Evolutionary conservation across 805 yeast genomes (phyloP).

Genomic region (Saccharomycopsis sp.): DNA sequence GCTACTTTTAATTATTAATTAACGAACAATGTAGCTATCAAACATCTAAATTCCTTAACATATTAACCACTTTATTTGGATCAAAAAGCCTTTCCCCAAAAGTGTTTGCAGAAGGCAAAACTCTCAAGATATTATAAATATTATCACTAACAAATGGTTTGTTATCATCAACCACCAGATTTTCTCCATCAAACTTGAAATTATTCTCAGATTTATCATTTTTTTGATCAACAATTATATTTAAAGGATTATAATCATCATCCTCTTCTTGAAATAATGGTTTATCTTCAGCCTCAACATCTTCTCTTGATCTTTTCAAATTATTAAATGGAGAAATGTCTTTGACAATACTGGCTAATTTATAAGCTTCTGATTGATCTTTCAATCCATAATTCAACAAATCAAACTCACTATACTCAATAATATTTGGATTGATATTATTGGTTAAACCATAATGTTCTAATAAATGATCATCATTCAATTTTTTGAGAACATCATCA

Average conservation of each 20-base stretch:
- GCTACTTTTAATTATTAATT: too few relatives aligned
- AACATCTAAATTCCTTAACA: not conserved
- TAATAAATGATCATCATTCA: slow-evolving; percentile 7
- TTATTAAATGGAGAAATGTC: not conserved
- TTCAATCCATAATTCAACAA: slow-evolving; percentile 8
- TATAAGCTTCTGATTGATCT: not conserved
- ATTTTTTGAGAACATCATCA: slow-evolving; percentile 2
- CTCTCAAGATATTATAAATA: slow-evolving; percentile 39
- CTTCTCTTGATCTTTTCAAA: not conserved
- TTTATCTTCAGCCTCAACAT: not conserved
- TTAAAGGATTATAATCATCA: slow-evolving; percentile 1
- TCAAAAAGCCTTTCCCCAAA: slow-evolving; percentile 47
- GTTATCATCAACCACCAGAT: not conserved
- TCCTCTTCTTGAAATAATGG: too few relatives aligned
- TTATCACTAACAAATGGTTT: slow-evolving; percentile 29
- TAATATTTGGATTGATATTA: not conserved
- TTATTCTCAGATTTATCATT: not conserved
- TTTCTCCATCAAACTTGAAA: not conserved
- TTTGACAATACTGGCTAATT: not conserved
- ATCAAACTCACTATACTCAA: slow-evolving; percentile 1
- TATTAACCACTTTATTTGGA: slow-evolving; percentile 38
- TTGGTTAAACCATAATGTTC: slow-evolving; percentile 3
- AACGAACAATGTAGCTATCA: too few relatives aligned
- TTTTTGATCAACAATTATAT: not conserved
- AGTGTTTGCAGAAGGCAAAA: slow-evolving; percentile 50